Percentiles rank a stretch among this genome's conserved stretches.
These are phyloP conservation scores for Penicillium coffeae DNA, from an alignment of 495 filamentous ascomycete species.

Conservation along the genomic window DNA sequence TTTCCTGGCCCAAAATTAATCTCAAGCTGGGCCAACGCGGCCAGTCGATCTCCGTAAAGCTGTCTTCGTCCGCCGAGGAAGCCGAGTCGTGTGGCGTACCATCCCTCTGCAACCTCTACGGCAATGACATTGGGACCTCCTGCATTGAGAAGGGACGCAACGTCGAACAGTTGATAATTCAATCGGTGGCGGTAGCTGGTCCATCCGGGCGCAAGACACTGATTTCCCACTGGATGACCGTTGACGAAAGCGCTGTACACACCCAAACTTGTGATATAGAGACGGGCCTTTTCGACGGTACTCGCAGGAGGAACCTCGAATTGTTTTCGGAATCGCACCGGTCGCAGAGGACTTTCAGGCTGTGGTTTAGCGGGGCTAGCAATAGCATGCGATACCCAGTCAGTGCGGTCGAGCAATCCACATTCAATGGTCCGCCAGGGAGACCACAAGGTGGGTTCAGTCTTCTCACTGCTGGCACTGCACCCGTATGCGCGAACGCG, in stretches of 20 bases:
- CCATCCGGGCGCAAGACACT: slow-evolving; percentile 48
- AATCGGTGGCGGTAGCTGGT: slow-evolving; percentile 49
- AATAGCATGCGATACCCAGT: slow-evolving; percentile 40
- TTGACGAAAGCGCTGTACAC: slow-evolving; percentile 51
- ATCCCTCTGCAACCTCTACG: slow-evolving; percentile 51
- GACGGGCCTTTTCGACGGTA: slow-evolving; percentile 20
- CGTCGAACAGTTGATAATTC: slow-evolving; percentile 51
- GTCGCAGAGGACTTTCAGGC: slow-evolving; percentile 19
- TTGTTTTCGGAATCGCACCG: slow-evolving; percentile 25
- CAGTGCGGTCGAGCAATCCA: slow-evolving; percentile 28
- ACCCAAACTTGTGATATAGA: slow-evolving; percentile 52
- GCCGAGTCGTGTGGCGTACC: slow-evolving; percentile 51
- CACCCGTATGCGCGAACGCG: slow-evolving; percentile 36
- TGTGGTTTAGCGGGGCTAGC: slow-evolving; percentile 16
- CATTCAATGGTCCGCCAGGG: slow-evolving; percentile 33
- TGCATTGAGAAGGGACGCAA: slow-evolving; percentile 31
- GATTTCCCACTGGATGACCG: slow-evolving; percentile 44
- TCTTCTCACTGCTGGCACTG: slow-evolving; percentile 14
- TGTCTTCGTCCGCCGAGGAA: slow-evolving; percentile 25
- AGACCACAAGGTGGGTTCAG: slow-evolving; percentile 44
- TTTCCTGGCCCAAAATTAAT: slow-evolving; percentile 19
- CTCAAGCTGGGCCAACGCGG: slow-evolving; percentile 42
- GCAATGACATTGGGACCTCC: slow-evolving; percentile 41
- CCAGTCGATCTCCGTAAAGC: slow-evolving; percentile 47
- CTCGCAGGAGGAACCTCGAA: slow-evolving; percentile 16